Base-by-base conservation (phyloP, 23 red algal genomes). In the Agarophyton chilense region DNA sequence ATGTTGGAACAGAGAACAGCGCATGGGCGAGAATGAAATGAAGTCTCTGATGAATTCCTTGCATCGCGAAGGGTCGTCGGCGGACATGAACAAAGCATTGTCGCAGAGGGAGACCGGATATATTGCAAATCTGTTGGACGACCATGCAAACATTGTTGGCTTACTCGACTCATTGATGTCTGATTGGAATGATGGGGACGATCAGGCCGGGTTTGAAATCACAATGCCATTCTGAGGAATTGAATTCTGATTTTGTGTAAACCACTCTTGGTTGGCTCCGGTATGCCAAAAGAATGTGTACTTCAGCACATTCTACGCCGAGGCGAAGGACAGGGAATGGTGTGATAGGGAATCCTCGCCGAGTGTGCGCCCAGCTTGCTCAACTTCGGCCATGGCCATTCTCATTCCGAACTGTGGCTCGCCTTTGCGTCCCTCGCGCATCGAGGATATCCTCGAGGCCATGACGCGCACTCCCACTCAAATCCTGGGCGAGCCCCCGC, bases 1-100 rank as follows among this genome's bases (percentile, higher is more conserved):
- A 2, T 74, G 68, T 18, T 74, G 68, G 68, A 49, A 74, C 68
- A 74, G 47, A 19, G 68, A 74, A 46, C 68, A 28, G 33, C 68
- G 68, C 34, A 46, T 10, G 21, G 21, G 19, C 9, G 68, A 74
- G 24, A 12, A 11, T 4, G 68, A 74, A 25, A 49, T 74, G 38
- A 74, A 29, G 25, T 49, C 40, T 26, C 0, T 49, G 38, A 49
- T 74, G 68, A 74, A 47, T 39, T 10, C 24, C 41, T 32, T 74
- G 68, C 4, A 12, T 3, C 39, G 68, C 26, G 68, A 74, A 21
- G 68, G 68, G 24, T 1, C 41, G 33, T 4, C 60, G 32, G 31
- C 32, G 6, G 60, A 65, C 14, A 65, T 35, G 60, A 65, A 65
- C 31, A 65, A 65, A 31, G 29, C 31, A 14, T 29, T 65, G 5